These are phyloP conservation scores for Eucalyptus lansdowneana DNA, from an alignment of 345 rosid species.

Conservation along the genomic window DNA sequence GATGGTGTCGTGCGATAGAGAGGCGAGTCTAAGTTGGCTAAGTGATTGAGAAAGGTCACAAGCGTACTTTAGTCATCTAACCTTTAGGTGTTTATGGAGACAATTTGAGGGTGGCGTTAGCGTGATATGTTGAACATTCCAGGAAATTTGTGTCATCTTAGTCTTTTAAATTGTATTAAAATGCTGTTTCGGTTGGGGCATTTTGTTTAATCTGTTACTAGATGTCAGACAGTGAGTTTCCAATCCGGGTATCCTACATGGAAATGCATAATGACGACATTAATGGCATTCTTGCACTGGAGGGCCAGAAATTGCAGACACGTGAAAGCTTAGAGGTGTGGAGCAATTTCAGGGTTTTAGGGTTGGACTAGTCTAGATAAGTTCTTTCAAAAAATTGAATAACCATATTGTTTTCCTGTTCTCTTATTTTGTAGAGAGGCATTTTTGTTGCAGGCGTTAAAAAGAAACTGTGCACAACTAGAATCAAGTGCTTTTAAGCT, in stretches of 20 bases:
- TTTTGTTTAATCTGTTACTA: slow-evolving; percentile 2
- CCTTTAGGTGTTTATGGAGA: background rate
- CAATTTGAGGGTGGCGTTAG: background rate
- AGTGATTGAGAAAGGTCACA: background rate
- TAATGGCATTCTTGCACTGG: slow-evolving; percentile 59
- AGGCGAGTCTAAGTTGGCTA: background rate
- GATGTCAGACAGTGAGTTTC: slow-evolving; percentile 67
- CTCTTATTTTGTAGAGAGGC: slow-evolving; percentile 32
- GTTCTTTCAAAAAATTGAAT: background rate
- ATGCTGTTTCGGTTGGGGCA: background rate
- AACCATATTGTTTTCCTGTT: background rate
- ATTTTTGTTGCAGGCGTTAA: slow-evolving; percentile 68
- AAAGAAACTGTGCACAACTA: slow-evolving; percentile 65
- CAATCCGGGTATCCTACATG: slow-evolving; percentile 84
- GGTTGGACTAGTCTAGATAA: background rate
- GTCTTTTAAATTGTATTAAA: too few relatives aligned
- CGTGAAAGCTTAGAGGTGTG: slow-evolving; percentile 81
- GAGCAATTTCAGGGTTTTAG: background rate
- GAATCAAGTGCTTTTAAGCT: slow-evolving; percentile 44
- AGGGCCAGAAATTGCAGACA: slow-evolving; percentile 65
- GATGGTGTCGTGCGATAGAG: background rate
- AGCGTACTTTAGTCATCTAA: background rate
- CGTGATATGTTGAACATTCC: background rate
- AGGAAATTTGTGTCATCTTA: too few relatives aligned
- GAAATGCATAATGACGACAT: slow-evolving; percentile 89